Evolutionary conservation across 2,329 filamentous ascomycete species (phyloP).

Genomic region (Beauveria asiatica): DNA sequence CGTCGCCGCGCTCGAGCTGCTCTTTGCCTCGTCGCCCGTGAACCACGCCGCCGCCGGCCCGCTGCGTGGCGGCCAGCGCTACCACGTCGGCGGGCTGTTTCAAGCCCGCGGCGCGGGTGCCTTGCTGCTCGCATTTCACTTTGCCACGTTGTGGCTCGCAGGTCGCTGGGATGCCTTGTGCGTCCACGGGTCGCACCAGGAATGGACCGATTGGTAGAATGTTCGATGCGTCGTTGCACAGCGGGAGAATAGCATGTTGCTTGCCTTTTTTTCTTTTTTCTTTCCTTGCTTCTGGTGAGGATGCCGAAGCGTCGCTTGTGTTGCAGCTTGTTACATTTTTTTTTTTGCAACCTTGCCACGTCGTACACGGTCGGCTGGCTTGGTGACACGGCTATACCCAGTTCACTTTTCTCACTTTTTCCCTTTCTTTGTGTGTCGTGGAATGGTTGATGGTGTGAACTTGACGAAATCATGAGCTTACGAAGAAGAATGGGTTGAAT

Average conservation of each 20-base stretch:
- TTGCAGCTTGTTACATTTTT: background rate
- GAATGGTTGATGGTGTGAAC: background rate
- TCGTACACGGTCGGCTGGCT: background rate
- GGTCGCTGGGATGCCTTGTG: constrained; percentile 27
- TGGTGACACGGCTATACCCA: background rate
- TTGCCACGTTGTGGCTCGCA: constrained; percentile 27
- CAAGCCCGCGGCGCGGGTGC: constrained; percentile 22
- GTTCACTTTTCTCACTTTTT: background rate
- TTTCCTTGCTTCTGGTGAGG: background rate
- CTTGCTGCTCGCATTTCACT: constrained; percentile 25
- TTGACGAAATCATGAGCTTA: background rate
- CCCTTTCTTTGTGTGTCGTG: background rate
- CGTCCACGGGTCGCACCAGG: constrained; percentile 17
- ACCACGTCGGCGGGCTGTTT: constrained; percentile 14
- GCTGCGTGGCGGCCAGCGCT: constrained; percentile 10
- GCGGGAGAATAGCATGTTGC: background rate
- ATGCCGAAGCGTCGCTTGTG: background rate
- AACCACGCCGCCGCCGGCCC: constrained; percentile 9
- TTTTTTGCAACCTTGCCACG: background rate
- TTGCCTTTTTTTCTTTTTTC: background rate
- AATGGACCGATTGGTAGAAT: constrained; percentile 23
- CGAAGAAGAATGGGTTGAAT: background rate
- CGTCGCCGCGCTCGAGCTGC: constrained; percentile 62
- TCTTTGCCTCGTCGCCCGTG: constrained; percentile 35
- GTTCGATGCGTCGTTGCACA: background rate